Base-by-base conservation (phyloP, 306 rosid genomes). In the Abrus precatorius region DNA sequence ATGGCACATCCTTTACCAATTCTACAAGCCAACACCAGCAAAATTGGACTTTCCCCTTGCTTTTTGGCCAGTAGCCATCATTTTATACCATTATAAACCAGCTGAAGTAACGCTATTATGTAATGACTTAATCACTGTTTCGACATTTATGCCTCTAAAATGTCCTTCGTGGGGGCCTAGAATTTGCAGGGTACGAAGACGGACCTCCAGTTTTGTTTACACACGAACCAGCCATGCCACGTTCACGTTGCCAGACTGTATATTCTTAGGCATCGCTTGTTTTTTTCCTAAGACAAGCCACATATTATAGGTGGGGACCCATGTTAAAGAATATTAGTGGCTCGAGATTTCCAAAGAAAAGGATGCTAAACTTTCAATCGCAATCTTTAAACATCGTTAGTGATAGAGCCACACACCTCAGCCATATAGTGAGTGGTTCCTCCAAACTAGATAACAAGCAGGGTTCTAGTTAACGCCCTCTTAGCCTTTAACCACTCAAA, bases 361-460 rank as follows among this genome's bases (percentile, higher is more conserved):
- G 20, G 43, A 70, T 60, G 6, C 82, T 68, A 54, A 27, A 82
- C 32, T 38, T 68, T 72, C 82, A 55, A 75, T 40, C 64, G 7
- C 81, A 63, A 38, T 76, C 65, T 55, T 44, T 49, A 70, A 78
- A 76, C 27, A 72, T 72, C 11, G 27, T 59, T 32, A 63, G 53
- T 60, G 83, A 53, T 77, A 69, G 9, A 43, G 77, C 78, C 80
- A 76, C 66, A 29, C 88, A 87, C 83, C 85, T 80, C 88, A 67
- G 52, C 53, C 13, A 32, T 57, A 71, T 76, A 79, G 55, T 87
- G 84, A 74, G 13, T 53, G 66, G 70, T 73, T 66, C 80, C 57
- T 7, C 80, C 75, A 63, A 79, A 66, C 73, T 64, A 77, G 90
- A 84, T 83, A 82, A 80, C 84, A 67, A 70, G 73, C 78, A 74